phyloP scores from a whole-genome alignment of 2,329 filamentous ascomycete genomes.

The Beauveria scarabaeidicola region DNA sequence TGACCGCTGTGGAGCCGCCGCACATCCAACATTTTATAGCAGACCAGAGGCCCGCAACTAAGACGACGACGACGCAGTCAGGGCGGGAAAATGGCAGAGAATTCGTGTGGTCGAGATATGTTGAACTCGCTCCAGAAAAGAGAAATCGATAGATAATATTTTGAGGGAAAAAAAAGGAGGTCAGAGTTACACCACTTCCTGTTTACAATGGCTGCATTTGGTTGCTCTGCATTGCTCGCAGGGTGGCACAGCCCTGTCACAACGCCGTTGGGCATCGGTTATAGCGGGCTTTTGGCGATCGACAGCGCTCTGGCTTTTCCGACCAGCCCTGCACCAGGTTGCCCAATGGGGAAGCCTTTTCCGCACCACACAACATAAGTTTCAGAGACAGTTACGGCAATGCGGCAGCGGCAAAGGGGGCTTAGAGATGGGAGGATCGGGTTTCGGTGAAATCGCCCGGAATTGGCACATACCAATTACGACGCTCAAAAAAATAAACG shows the following conservation, averaged over 20 bases:
- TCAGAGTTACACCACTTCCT: background rate
- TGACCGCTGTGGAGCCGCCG: too few species aligned
- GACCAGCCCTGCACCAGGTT: background rate
- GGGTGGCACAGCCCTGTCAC: background rate
- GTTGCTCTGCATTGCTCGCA: background rate
- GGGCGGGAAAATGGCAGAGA: background rate
- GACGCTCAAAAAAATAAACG: background rate
- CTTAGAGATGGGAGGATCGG: background rate
- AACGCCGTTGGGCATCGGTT: background rate
- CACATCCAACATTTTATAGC: background rate
- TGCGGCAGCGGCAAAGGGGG: conserved; percentile 6
- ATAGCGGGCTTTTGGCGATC: background rate
- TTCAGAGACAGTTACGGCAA: background rate
- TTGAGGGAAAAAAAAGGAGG: background rate
- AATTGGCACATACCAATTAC: background rate
- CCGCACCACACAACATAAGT: background rate
- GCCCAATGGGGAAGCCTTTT: background rate
- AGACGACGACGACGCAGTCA: background rate
- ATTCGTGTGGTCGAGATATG: background rate
- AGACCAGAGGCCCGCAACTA: background rate
- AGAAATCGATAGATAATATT: background rate
- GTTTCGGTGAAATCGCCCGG: background rate
- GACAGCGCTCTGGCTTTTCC: conserved; percentile 1
- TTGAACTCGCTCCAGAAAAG: background rate
- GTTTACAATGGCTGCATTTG: background rate